phyloP scores from a whole-genome alignment of 2,329 filamentous ascomycete species.

The Bipolaris gigantea region DNA sequence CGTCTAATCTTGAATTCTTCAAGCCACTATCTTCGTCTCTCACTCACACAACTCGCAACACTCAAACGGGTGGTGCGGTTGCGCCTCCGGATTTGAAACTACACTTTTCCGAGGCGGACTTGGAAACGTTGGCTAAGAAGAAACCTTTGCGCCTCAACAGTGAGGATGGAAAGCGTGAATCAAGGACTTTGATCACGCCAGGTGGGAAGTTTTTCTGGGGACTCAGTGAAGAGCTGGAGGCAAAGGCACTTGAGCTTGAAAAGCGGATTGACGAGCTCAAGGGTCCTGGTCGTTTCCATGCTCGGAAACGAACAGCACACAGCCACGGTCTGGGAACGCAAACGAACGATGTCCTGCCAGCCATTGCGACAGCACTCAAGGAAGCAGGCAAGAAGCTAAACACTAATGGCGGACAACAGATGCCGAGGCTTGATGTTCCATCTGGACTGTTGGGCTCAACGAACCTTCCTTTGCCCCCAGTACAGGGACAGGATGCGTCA shows the following conservation, averaged over 20 bases:
- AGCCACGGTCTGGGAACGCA: slow-evolving; percentile 18
- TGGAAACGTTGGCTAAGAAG: slow-evolving; percentile 59
- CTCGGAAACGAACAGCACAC: slow-evolving; percentile 27
- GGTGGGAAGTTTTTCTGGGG: slow-evolving; percentile 77
- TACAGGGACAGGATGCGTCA: slow-evolving; percentile 25
- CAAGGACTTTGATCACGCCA: slow-evolving; percentile 71
- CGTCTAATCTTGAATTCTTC: slow-evolving; percentile 48
- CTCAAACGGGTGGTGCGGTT: slow-evolving; percentile 21
- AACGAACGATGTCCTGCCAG: slow-evolving; percentile 37
- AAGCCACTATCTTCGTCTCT: slow-evolving; percentile 45
- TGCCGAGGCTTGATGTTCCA: slow-evolving; percentile 30
- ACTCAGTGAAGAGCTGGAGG: slow-evolving; percentile 68
- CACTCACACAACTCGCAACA: slow-evolving; percentile 33
- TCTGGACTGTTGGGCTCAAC: slow-evolving; percentile 27
- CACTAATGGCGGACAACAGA: slow-evolving; percentile 28
- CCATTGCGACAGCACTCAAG: slow-evolving; percentile 42
- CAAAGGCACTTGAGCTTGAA: slow-evolving; percentile 71
- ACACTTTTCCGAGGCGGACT: slow-evolving; percentile 47
- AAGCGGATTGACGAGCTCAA: slow-evolving; percentile 43
- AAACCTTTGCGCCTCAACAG: slow-evolving; percentile 50
- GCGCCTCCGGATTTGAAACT: slow-evolving; percentile 43
- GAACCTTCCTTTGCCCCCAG: slow-evolving; percentile 28
- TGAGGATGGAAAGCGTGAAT: slow-evolving; percentile 49
- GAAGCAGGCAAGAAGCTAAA: slow-evolving; percentile 41
- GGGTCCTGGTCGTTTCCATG: slow-evolving; percentile 35